Evolutionary conservation across 805 yeast species (phyloP).

Genomic region (Metschnikowia anglica): DNA sequence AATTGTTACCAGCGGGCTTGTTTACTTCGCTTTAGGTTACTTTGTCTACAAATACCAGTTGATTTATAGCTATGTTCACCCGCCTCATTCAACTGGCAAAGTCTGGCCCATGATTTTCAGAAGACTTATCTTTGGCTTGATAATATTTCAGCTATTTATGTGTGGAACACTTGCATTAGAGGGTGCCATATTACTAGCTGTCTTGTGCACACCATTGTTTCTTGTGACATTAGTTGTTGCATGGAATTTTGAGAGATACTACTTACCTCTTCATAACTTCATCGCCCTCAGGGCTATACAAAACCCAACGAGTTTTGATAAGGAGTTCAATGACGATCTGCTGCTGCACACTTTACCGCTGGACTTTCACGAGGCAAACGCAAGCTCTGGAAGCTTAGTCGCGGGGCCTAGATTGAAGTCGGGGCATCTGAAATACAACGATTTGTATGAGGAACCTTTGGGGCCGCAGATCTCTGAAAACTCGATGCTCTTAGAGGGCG

Average conservation of each 20-base stretch:
- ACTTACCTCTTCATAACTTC: conserved; percentile 52
- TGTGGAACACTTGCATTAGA: conserved; percentile 62
- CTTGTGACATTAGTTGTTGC: conserved; percentile 45
- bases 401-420: neutral
- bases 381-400: conserved; percentile 8
- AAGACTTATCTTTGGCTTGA: conserved; percentile 52
- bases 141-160: conserved; percentile 61
- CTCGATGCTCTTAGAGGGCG: conserved; percentile 20
- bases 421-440: neutral
- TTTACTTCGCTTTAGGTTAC: conserved; percentile 55
- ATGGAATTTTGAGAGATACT: conserved; percentile 53
- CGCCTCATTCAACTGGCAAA: conserved; percentile 65
- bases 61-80: conserved; percentile 60
- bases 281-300: conserved; percentile 61
- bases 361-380: conserved; percentile 1
- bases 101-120: conserved; percentile 66
- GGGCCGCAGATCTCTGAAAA: conserved; percentile 8
- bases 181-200: conserved; percentile 51
- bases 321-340: conserved; percentile 41
- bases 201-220: conserved; percentile 49
- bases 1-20: conserved; percentile 56
- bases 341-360: conserved; percentile 15
- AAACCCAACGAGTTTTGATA: conserved; percentile 40
- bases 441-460: neutral
- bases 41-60: conserved; percentile 63